Conservation (phyloP, 768 basidiomycete species). For the Termitomyces sp. region DNA sequence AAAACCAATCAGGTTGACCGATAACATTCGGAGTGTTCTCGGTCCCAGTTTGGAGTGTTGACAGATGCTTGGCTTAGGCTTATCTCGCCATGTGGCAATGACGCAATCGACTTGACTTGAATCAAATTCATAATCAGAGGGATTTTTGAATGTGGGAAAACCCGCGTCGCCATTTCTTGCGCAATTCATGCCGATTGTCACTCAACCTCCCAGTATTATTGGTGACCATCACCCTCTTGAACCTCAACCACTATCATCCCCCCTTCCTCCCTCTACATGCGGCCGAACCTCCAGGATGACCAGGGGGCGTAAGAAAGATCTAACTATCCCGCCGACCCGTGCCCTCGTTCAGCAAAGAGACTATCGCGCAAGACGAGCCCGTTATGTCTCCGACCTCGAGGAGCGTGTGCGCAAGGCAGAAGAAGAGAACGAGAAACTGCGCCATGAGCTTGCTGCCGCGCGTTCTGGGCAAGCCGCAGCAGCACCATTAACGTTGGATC, state of each 20-base stretch:
- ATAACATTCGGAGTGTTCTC: too few relatives aligned
- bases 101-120: constrained; percentile 18
- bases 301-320: constrained; percentile 63
- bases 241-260: constrained; percentile 10
- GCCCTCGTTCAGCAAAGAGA: constrained; percentile 61
- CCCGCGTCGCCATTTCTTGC: constrained; percentile 26
- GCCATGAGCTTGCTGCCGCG: constrained; percentile 42
- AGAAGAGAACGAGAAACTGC: constrained; percentile 49
- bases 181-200: constrained; percentile 29
- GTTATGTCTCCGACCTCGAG: constrained; percentile 54
- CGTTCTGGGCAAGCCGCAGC: constrained; percentile 33
- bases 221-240: constrained; percentile 7
- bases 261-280: constrained; percentile 11
- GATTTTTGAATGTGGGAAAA: constrained; percentile 18
- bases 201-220: constrained; percentile 12
- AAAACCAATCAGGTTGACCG: constrained; percentile 6
- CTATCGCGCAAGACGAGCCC: constrained; percentile 59
- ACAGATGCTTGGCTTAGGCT: constrained; percentile 7
- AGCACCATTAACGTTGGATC: constrained; percentile 22
- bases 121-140: constrained; percentile 23
- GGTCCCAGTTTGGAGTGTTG: background rate
- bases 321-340: constrained; percentile 54
- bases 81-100: constrained; percentile 13
- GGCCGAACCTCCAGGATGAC: constrained; percentile 37
- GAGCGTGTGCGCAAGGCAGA: constrained; percentile 49